A percentile compares a stretch with the other conserved stretches of the same genome.
phyloP scores from a whole-genome alignment of 345 rosid species.

The Microcos paniculata region DNA sequence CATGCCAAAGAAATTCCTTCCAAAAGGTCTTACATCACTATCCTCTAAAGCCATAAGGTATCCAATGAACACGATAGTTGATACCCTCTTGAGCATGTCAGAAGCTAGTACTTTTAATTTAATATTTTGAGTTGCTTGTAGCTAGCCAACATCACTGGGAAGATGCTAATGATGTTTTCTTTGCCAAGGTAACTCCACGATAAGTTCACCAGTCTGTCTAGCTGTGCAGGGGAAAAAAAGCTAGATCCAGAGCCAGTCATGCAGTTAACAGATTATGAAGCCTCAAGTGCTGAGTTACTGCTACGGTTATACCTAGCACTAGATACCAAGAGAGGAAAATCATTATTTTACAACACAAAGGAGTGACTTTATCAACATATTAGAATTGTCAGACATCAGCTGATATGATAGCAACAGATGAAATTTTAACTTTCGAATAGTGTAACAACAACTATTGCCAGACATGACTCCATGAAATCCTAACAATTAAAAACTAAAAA shows the following conservation, averaged over 20 bases:
- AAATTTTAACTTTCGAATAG: background rate
- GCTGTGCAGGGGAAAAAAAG: background rate
- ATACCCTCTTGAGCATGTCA: too few species aligned
- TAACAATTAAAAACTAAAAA: background rate
- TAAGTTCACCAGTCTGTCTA: background rate
- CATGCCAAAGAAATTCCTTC: too few species aligned
- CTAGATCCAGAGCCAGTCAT: background rate
- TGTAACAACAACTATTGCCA: background rate
- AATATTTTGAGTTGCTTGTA: too few species aligned
- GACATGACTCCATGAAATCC: background rate
- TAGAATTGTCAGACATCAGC: background rate
- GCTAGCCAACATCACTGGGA: too few species aligned
- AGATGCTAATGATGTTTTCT: background rate
- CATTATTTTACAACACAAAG: too few species aligned
- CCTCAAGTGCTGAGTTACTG: background rate
- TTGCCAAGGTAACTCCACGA: conserved; percentile 2
- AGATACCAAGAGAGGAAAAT: background rate
- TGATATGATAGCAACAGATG: background rate
- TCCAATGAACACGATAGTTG: background rate
- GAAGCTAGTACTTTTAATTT: too few species aligned
- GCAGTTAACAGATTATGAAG: background rate
- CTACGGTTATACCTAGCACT: background rate
- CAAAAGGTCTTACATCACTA: too few species aligned
- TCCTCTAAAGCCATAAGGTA: too few species aligned
- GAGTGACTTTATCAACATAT: too few species aligned